Evolutionary conservation across 805 yeast species (phyloP).

Genomic region (Naumovozyma dairenensis): DNA sequence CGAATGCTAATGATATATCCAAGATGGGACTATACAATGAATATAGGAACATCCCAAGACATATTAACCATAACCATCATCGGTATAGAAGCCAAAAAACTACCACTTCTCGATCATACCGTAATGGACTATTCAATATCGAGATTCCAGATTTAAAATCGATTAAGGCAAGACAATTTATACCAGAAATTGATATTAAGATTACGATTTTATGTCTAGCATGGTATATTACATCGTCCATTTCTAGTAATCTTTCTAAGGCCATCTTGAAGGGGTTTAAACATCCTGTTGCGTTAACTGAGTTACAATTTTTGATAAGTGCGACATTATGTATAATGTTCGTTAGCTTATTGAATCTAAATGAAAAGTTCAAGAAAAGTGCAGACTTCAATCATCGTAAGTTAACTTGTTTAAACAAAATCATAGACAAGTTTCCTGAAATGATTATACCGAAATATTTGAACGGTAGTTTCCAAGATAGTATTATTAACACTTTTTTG

Average conservation of each 20-base stretch:
- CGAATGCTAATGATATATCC: no score
- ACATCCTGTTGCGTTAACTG: slow-evolving; percentile 83
- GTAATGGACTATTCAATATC: no score
- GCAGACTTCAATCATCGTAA: no score
- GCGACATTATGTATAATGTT: slow-evolving; percentile 47
- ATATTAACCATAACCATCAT: no score
- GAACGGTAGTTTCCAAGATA: slow-evolving; percentile 23
- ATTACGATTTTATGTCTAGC: slow-evolving; percentile 48
- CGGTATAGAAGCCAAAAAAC: no score
- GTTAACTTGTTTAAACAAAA: no score
- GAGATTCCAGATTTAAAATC: no score
- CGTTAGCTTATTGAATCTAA: slow-evolving; percentile 31
- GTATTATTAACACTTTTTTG: slow-evolving; percentile 34
- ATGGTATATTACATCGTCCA: slow-evolving; percentile 77
- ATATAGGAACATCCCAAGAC: no score
- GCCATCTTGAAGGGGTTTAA: slow-evolving; percentile 57
- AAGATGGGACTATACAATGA: no score
- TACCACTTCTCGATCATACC: no score
- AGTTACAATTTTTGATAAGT: slow-evolving; percentile 74
- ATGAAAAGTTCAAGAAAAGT: no score
- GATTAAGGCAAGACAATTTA: no score
- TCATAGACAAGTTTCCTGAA: slow-evolving; percentile 23
- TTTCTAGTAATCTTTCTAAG: slow-evolving; percentile 76
- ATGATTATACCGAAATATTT: slow-evolving; percentile 28
- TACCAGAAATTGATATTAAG: slow-evolving; percentile 33